phyloP scores from a whole-genome alignment of 1,139 yeast species.

The Sporopachydermia cereana region DNA sequence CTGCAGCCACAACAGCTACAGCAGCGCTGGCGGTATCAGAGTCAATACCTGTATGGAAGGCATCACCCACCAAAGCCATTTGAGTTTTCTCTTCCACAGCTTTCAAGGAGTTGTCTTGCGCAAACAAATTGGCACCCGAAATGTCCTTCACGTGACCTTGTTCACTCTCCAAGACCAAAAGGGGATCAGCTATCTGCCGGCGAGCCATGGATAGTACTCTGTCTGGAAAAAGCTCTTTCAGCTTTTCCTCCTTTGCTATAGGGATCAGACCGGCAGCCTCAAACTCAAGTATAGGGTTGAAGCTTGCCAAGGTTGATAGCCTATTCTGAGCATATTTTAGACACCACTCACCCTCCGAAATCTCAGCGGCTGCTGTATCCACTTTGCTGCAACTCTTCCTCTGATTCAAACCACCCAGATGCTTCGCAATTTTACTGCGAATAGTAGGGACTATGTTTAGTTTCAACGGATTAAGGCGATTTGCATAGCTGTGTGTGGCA shows the following conservation, averaged over 20 bases:
- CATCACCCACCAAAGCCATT: background rate
- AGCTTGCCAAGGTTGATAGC: background rate
- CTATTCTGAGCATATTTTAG: constrained; percentile 1
- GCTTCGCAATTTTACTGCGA: constrained; percentile 4
- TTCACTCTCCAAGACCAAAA: background rate
- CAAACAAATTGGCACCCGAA: background rate
- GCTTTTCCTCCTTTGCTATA: constrained; percentile 2
- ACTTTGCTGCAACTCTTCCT: constrained; percentile 1
- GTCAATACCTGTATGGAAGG: background rate
- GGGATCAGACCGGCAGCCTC: background rate
- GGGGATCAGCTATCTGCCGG: background rate
- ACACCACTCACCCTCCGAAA: constrained; percentile 4
- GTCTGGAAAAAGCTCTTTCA: constrained; percentile 1
- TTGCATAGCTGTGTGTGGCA: constrained; percentile 3
- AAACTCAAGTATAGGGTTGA: background rate
- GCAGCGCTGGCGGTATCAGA: constrained; percentile 1
- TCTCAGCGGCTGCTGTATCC: background rate
- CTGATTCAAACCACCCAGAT: constrained; percentile 1
- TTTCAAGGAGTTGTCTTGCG: background rate
- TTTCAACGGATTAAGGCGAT: constrained; percentile 2
- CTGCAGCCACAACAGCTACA: constrained; percentile 1
- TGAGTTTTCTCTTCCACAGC: constrained; percentile 4
- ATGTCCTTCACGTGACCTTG: background rate
- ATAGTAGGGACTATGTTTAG: constrained; percentile 1
- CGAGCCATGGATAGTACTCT: background rate